Conservation (phyloP, 495 filamentous ascomycete species). For the Hypoxylon crocopeplum region DNA sequence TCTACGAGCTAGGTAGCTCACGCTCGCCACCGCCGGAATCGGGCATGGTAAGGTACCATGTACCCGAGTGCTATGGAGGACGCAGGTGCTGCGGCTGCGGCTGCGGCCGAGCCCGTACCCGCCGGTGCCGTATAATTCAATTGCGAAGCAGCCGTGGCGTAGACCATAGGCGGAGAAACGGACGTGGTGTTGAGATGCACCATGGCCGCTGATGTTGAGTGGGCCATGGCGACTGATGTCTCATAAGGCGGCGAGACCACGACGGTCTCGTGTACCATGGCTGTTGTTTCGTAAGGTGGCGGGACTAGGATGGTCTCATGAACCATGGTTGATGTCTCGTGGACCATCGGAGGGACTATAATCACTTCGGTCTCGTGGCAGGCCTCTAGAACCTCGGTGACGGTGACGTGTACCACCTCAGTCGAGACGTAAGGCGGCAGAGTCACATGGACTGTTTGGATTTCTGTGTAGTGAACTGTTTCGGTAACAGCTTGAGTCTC, state of each 20-base stretch:
- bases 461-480: conserved; percentile 13
- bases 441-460: conserved; percentile 23
- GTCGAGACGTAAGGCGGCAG: conserved; percentile 19
- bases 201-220: too few relatives aligned
- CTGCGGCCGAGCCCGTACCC: background rate
- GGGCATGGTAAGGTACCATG: conserved; percentile 18
- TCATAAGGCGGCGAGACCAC: background rate
- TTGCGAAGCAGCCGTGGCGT: conserved; percentile 4
- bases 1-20: background rate
- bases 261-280: too few relatives aligned
- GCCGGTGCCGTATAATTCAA: background rate
- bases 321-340: background rate
- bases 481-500: conserved; percentile 18
- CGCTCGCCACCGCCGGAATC: conserved; percentile 26
- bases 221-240: conserved; percentile 13
- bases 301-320: too few relatives aligned
- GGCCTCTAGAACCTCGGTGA: conserved; percentile 6
- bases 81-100: conserved; percentile 1
- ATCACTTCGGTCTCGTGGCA: conserved; percentile 19
- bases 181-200: conserved; percentile 12
- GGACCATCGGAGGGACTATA: background rate
- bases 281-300: too few relatives aligned
- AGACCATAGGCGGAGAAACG: conserved; percentile 1
- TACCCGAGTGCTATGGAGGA: conserved; percentile 25
- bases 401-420: conserved; percentile 15